Conservation (phyloP, 2,329 filamentous ascomycete species). For the Calcarisporium arbuscula region DNA sequence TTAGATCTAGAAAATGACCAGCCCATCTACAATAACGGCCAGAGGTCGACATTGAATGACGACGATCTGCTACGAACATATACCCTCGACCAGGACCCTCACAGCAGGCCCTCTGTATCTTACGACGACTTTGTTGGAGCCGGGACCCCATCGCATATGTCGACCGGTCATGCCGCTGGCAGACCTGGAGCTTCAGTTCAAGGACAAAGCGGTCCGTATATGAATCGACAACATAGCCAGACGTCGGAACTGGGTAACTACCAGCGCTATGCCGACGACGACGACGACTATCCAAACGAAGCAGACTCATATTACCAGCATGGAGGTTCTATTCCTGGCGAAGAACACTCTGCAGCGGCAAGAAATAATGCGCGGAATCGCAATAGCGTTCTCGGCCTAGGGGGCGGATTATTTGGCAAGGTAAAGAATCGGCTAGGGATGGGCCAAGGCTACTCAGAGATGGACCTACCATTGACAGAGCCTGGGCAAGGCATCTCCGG, state of each 20-base stretch:
- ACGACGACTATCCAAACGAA: constrained; percentile 76
- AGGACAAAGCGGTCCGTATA: constrained; percentile 34
- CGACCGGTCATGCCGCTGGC: constrained; percentile 34
- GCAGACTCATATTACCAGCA: constrained; percentile 79
- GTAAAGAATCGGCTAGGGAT: constrained; percentile 90
- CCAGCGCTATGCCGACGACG: constrained; percentile 81
- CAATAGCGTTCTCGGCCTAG: constrained; percentile 82
- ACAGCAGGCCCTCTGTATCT: constrained; percentile 74
- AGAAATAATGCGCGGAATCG: constrained; percentile 60
- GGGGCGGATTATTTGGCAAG: constrained; percentile 78
- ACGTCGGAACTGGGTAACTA: constrained; percentile 82
- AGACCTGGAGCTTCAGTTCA: constrained; percentile 13
- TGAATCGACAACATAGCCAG: constrained; percentile 57
- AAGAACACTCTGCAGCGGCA: constrained; percentile 35
- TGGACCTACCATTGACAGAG: constrained; percentile 94
- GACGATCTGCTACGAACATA: constrained; percentile 73
- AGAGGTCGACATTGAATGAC: constrained; percentile 72
- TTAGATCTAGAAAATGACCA: constrained; percentile 69
- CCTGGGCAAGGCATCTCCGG: constrained; percentile 37
- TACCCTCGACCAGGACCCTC: constrained; percentile 60
- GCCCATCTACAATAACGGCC: constrained; percentile 67
- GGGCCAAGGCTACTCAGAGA: constrained; percentile 86
- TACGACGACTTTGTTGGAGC: constrained; percentile 92
- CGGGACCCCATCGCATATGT: constrained; percentile 40
- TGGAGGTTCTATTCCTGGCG: constrained; percentile 53